Evolutionary conservation across 2,329 filamentous ascomycete species (phyloP).

Genomic region (Pezicula radicicola): DNA sequence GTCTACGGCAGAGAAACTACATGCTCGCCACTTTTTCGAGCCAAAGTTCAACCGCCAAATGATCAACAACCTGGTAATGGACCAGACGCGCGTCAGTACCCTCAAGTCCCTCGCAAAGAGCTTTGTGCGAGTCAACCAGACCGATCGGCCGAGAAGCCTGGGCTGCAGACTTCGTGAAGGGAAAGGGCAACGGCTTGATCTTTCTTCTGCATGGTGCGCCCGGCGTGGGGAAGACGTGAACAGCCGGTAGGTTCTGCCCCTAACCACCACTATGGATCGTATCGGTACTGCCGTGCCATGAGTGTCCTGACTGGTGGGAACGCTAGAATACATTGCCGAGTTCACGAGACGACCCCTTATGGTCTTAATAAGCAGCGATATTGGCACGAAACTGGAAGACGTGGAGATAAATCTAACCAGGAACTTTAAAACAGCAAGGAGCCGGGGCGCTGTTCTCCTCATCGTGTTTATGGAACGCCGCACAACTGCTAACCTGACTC

Average conservation of each 20-base stretch:
- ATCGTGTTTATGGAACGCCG: conserved; percentile 43
- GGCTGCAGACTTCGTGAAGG: conserved; percentile 13
- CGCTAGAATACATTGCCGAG: conserved; percentile 24
- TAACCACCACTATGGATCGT: background rate
- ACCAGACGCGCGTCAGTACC: too few relatives aligned
- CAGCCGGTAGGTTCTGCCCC: background rate
- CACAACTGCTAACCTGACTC: conserved; percentile 24
- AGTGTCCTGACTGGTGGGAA: too few relatives aligned
- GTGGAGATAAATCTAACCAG: conserved; percentile 46
- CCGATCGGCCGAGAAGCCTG: too few relatives aligned
- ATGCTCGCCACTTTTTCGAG: too few relatives aligned
- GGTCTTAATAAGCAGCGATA: conserved; percentile 40
- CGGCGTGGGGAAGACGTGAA: conserved; percentile 18
- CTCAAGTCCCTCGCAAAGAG: too few relatives aligned
- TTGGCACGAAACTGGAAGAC: conserved; percentile 41
- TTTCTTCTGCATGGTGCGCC: conserved; percentile 18
- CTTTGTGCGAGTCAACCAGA: too few relatives aligned
- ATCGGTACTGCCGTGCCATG: too few relatives aligned
- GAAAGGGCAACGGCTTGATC: conserved; percentile 21
- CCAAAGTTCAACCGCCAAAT: too few relatives aligned
- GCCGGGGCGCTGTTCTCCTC: conserved; percentile 49
- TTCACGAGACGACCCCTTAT: conserved; percentile 19
- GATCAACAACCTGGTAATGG: too few relatives aligned
- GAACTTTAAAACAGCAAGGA: conserved; percentile 44
- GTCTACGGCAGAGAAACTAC: too few relatives aligned